A percentile compares a stretch with the other conserved stretches of the same genome.
Evolutionary conservation across 2,329 filamentous ascomycete genomes (phyloP).

Genomic region (Sordariomycetes sp.): DNA sequence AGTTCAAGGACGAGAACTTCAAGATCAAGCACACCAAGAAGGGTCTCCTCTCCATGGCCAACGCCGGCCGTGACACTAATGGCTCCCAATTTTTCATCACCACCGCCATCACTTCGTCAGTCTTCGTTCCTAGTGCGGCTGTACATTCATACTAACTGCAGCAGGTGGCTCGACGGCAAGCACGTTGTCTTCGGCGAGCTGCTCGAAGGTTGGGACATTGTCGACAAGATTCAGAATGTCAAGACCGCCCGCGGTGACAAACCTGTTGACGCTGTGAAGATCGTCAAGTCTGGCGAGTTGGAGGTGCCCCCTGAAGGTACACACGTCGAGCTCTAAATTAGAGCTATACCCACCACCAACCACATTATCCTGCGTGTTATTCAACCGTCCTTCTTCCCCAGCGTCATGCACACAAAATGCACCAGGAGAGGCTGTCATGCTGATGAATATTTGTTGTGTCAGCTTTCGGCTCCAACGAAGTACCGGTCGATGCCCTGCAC

Average conservation of each 20-base stretch:
- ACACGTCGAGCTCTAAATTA: constrained; percentile 79
- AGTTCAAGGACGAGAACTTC: constrained; percentile 89
- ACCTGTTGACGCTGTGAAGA: constrained; percentile 61
- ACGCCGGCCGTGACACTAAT: constrained; percentile 77
- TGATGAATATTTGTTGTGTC: no score
- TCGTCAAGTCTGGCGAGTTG: constrained; percentile 76
- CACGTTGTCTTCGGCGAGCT: constrained; percentile 89
- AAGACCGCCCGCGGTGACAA: constrained; percentile 59
- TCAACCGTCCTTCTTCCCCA: no score
- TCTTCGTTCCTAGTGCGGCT: no score
- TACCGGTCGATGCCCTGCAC: no score
- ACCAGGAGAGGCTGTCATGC: no score
- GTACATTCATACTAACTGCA: constrained; percentile 7
- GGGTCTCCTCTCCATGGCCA: constrained; percentile 78
- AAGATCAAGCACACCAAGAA: constrained; percentile 88
- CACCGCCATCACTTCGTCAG: constrained; percentile 66
- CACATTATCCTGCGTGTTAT: no score
- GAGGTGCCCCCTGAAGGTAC: constrained; percentile 85
- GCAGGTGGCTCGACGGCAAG: constrained; percentile 70
- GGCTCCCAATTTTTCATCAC: constrained; percentile 90
- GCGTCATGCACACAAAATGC: no score
- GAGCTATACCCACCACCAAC: no score
- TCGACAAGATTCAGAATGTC: constrained; percentile 69
- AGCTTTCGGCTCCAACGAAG: no score
- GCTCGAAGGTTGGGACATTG: constrained; percentile 73